Evolutionary conservation across 495 filamentous ascomycete species (phyloP), one percentile per base, ranked within the genome.

Genomic region (Aspergillus mulundensis): DNA sequence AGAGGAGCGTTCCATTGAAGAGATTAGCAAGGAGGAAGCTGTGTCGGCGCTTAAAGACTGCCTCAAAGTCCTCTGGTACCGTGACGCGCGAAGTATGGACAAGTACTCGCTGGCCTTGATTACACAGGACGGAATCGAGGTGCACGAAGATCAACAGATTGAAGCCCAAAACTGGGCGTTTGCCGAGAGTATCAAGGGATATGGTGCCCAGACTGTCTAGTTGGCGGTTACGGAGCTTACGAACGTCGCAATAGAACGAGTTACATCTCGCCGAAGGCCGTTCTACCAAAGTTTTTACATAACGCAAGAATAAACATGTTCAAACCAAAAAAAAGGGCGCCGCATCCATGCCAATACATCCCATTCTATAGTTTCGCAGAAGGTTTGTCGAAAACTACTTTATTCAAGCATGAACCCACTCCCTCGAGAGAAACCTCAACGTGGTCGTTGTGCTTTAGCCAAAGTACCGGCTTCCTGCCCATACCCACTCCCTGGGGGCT

Each of bases 21-120:
- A 78, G 43, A 75, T 97, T 53, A 87, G 77, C 42, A 82, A 82
- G 63, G 93, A 97, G 64, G 67, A 87, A 70, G 94, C 94, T 40
- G 78, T 96, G 46, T 77, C 83, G 23, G 81, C 89, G 14, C 74
- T 97, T 54, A 86, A 86, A 75, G 88, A 96, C 72, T 95, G 90
- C 70, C 90, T 98, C 88, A 97, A 97, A 81, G 92, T 97, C 54
- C 80, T 98, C 53, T 98, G 91, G 78, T 98, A 98, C 77, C 82
- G 94, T 59, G 94, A 98, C 77, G 94, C 94, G 7, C 84, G 94
- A 65, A 94, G 89, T 77, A 70, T 91, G 69, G 90, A 97, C 72
- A 80, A 85, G 68, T 98, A 96, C 71, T 90, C 88, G 50, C 86
- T 98, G 69, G 92, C 92, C 14, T 80, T 96, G 24, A 81, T 98